These are phyloP conservation scores for Stropharia rugosoannulata DNA, from an alignment of 768 basidiomycete genomes.

Conservation along the genomic window DNA sequence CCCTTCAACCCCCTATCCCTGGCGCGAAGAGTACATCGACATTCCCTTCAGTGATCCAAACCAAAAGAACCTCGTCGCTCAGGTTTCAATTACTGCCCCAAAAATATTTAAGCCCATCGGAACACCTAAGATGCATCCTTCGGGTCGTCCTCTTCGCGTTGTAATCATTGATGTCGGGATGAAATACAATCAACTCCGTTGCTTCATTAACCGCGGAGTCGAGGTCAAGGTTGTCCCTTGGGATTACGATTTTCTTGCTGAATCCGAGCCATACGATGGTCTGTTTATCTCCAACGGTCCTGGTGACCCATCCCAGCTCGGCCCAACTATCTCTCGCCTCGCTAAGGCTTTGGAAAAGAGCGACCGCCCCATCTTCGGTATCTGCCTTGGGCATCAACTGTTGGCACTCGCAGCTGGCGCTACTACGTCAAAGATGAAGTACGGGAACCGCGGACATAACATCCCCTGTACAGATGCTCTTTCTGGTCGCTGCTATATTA, in stretches of 20 bases:
- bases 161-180: slow-evolving; percentile 97
- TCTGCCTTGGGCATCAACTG: slow-evolving; percentile 97
- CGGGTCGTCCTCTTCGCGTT: slow-evolving; percentile 78
- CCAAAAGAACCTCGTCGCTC: slow-evolving; percentile 84
- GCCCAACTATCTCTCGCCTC: slow-evolving; percentile 68
- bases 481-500: slow-evolving; percentile 97
- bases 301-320: slow-evolving; percentile 89
- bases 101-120: slow-evolving; percentile 64
- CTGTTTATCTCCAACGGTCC: slow-evolving; percentile 98
- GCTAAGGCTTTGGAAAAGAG: slow-evolving; percentile 65
- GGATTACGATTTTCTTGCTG: slow-evolving; percentile 84
- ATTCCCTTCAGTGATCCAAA: slow-evolving; percentile 90
- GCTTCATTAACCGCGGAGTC: slow-evolving; percentile 89
- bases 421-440: slow-evolving; percentile 97
- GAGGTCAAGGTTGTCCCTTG: slow-evolving; percentile 98
- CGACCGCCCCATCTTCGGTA: slow-evolving; percentile 92
- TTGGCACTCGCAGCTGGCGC: slow-evolving; percentile 94
- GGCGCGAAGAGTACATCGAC: slow-evolving; percentile 84
- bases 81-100: slow-evolving; percentile 74
- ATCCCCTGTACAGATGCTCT: slow-evolving; percentile 95
- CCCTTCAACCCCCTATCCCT: slow-evolving; percentile 53
- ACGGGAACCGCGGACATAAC: slow-evolving; percentile 98
- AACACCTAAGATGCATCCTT: slow-evolving; percentile 65
- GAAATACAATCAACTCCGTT: slow-evolving; percentile 99
- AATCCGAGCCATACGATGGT: slow-evolving; percentile 89